phyloP scores from a whole-genome alignment of 306 rosid genomes.

The Castanospermum australe region DNA sequence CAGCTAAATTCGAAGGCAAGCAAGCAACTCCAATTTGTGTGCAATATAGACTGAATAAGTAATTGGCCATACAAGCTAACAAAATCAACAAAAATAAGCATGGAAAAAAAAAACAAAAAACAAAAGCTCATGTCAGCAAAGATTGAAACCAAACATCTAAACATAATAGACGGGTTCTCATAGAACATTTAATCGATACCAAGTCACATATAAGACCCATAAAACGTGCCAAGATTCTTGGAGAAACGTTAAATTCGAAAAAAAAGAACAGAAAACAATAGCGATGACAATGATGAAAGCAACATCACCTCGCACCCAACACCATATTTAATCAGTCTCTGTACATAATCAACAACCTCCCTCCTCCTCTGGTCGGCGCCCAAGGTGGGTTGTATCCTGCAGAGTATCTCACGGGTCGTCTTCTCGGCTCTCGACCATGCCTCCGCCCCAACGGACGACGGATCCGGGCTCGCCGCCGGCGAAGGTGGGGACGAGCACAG shows the following conservation, averaged over 20 bases:
- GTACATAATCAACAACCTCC: constrained; percentile 49
- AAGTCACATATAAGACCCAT: background rate
- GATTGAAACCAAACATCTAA: background rate
- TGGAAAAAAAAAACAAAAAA: too few relatives aligned
- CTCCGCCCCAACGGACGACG: constrained; percentile 24
- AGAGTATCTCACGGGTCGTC: constrained; percentile 37
- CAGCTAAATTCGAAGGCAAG: constrained; percentile 6
- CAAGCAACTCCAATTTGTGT: background rate
- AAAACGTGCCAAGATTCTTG: background rate
- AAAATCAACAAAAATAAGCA: constrained; percentile 15
- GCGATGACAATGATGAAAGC: background rate
- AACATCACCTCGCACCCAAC: constrained; percentile 48
- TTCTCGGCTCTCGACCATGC: constrained; percentile 44
- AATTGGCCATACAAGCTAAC: background rate
- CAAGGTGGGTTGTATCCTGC: constrained; percentile 44
- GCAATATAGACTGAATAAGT: background rate
- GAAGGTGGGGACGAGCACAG: constrained; percentile 43
- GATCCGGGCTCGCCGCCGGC: constrained; percentile 32
- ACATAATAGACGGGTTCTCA: background rate
- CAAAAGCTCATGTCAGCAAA: background rate
- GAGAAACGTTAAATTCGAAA: background rate
- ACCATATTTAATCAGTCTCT: constrained; percentile 34
- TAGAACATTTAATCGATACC: background rate
- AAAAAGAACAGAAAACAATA: background rate
- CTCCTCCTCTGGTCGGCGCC: constrained; percentile 42